These are phyloP conservation scores for Amniculicola lignicola DNA, from an alignment of 495 filamentous ascomycete genomes.

Conservation along the genomic window DNA sequence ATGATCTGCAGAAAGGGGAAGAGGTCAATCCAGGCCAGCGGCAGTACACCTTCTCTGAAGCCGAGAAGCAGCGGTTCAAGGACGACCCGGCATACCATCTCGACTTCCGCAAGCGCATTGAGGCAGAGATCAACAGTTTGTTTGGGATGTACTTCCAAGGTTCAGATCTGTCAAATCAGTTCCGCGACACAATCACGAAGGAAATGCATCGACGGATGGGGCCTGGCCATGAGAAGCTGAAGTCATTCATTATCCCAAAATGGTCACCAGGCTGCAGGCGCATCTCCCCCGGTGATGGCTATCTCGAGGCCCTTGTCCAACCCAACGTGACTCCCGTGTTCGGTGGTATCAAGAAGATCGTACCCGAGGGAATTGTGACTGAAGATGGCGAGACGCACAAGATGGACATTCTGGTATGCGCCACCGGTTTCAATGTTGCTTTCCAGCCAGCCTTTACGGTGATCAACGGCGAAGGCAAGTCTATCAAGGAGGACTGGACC, in stretches of 20 bases:
- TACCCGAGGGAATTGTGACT: conserved; percentile 31
- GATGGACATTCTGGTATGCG: conserved; percentile 36
- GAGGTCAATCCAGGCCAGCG: conserved; percentile 35
- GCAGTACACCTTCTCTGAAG: conserved; percentile 38
- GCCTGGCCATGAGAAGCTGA: conserved; percentile 37
- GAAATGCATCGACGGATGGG: conserved; percentile 39
- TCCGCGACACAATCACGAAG: conserved; percentile 32
- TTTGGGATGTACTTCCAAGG: conserved; percentile 40
- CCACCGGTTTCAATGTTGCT: conserved; percentile 36
- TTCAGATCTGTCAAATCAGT: conserved; percentile 31
- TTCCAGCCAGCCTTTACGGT: conserved; percentile 35
- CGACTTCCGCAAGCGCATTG: conserved; percentile 38
- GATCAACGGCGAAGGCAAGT: conserved; percentile 28
- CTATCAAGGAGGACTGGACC: conserved; percentile 32
- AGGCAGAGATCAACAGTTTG: conserved; percentile 38
- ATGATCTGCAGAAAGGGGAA: conserved; percentile 25
- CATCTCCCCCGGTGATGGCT: conserved; percentile 35
- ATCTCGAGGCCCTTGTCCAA: conserved; percentile 35
- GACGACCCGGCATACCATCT: conserved; percentile 40
- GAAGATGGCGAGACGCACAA: conserved; percentile 32
- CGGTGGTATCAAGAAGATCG: conserved; percentile 26
- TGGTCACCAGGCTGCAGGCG: conserved; percentile 34
- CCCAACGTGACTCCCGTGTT: conserved; percentile 32
- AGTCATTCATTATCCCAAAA: conserved; percentile 41
- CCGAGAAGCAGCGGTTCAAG: conserved; percentile 39